Conservation (phyloP, 768 basidiomycete genomes). For the Inosperma sp. region DNA sequence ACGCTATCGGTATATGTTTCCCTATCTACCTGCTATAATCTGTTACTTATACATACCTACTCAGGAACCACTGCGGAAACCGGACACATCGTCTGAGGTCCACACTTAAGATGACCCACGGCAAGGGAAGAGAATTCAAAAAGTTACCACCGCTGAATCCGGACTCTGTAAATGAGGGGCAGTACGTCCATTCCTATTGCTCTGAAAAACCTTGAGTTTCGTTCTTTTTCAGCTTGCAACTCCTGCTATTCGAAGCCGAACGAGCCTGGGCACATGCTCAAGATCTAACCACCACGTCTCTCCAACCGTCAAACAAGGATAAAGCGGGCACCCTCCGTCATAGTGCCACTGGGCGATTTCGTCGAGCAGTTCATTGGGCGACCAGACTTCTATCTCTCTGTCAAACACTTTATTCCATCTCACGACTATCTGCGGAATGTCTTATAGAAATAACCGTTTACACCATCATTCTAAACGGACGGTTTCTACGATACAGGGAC, state of each 20-base stretch:
- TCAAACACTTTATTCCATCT: conserved; percentile 54
- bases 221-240: conserved; percentile 56
- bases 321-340: conserved; percentile 59
- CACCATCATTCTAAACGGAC: conserved; percentile 76
- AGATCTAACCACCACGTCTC: conserved; percentile 55
- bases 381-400: conserved; percentile 70
- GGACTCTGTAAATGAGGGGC: conserved; percentile 76
- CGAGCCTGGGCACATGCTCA: conserved; percentile 90
- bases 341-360: conserved; percentile 73
- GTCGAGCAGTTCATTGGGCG: conserved; percentile 75
- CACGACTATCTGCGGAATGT: conserved; percentile 50
- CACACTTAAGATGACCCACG: conserved; percentile 78
- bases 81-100: conserved; percentile 86
- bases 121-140: conserved; percentile 88
- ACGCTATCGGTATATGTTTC: conserved; percentile 71
- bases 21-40: no score
- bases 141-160: conserved; percentile 62
- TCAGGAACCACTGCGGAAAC: conserved; percentile 83
- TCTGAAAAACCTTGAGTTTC: conserved; percentile 6
- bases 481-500: conserved; percentile 71
- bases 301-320: conserved; percentile 47
- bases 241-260: conserved; percentile 86
- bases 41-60: conserved; percentile 1
- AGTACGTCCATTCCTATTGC: conserved; percentile 45
- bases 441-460: conserved; percentile 74